phyloP scores from a whole-genome alignment of 306 rosid genomes.

The Vicia sativa region DNA sequence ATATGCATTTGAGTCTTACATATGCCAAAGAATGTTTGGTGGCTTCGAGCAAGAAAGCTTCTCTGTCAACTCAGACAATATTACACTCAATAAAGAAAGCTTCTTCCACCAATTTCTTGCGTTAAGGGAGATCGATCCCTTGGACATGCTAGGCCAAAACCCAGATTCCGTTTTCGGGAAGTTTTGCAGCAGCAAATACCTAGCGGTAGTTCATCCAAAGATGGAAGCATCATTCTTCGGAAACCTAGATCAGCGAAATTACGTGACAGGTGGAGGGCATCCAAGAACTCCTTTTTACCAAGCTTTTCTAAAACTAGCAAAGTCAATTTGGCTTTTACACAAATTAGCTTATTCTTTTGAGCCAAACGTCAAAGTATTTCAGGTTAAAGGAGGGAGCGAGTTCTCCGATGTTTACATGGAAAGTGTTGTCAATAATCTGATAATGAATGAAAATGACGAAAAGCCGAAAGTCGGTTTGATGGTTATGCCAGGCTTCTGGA shows the following conservation, averaged over 20 bases:
- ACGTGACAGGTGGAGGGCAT: constrained; percentile 87
- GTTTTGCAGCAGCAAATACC: constrained; percentile 89
- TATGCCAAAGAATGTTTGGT: constrained; percentile 92
- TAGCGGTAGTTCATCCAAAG: constrained; percentile 86
- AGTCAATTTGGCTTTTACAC: constrained; percentile 94
- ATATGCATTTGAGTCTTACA: constrained; percentile 94
- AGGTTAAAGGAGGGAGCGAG: too few relatives aligned
- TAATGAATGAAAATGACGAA: constrained; percentile 70
- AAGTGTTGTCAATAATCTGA: constrained; percentile 82
- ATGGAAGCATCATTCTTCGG: constrained; percentile 98
- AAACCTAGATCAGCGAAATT: too few relatives aligned
- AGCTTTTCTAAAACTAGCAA: constrained; percentile 87
- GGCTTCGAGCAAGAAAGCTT: constrained; percentile 89
- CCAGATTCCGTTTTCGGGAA: too few relatives aligned
- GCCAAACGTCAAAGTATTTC: constrained; percentile 82
- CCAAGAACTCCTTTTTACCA: constrained; percentile 98
- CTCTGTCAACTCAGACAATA: constrained; percentile 61
- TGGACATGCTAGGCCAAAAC: constrained; percentile 91
- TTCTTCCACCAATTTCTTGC: too few relatives aligned
- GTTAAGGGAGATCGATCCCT: constrained; percentile 84
- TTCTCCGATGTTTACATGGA: constrained; percentile 97
- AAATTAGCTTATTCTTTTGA: constrained; percentile 83
- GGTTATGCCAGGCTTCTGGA: constrained; percentile 97
- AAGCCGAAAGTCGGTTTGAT: constrained; percentile 85
- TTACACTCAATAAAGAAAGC: constrained; percentile 53